Evolutionary conservation across 2,329 filamentous ascomycete species (phyloP).

Genomic region (Sordariomycetes sp.): DNA sequence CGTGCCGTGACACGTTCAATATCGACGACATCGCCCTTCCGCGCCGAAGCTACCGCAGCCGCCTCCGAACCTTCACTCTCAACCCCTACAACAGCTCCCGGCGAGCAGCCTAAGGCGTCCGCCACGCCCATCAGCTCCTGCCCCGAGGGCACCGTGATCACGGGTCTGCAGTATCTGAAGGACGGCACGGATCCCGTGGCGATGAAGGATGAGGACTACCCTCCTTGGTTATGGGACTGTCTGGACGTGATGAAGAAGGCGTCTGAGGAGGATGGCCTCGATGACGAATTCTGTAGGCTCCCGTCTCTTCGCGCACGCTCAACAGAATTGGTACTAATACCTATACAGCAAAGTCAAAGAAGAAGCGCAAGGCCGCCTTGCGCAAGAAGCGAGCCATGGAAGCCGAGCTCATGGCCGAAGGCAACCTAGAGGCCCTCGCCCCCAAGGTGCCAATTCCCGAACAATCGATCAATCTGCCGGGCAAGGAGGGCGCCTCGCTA

Average conservation of each 20-base stretch:
- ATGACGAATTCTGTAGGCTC: conserved; percentile 71
- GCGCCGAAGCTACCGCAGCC: conserved; percentile 14
- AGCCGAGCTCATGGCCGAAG: conserved; percentile 50
- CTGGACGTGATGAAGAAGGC: conserved; percentile 53
- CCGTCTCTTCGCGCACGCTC: background rate
- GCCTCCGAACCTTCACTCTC: conserved; percentile 27
- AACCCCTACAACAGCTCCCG: conserved; percentile 20
- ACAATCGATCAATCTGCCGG: conserved; percentile 67
- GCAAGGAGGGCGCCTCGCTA: conserved; percentile 29
- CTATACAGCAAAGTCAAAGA: conserved; percentile 70
- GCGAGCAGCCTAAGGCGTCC: conserved; percentile 18
- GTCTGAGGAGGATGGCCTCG: conserved; percentile 45
- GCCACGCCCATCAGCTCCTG: conserved; percentile 38
- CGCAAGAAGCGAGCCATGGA: conserved; percentile 51
- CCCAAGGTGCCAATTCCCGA: conserved; percentile 68
- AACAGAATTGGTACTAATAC: conserved; percentile 8
- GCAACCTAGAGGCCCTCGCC: conserved; percentile 55
- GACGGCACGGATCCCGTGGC: conserved; percentile 65
- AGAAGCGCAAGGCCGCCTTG: conserved; percentile 63
- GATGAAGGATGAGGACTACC: conserved; percentile 66
- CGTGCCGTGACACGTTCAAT: conserved; percentile 22
- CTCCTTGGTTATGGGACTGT: conserved; percentile 70
- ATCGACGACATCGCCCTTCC: conserved; percentile 26
- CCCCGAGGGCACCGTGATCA: conserved; percentile 59
- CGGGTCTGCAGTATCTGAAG: conserved; percentile 72